Conservation (phyloP, 441 rosid species). For the Sinapis alba region DNA sequence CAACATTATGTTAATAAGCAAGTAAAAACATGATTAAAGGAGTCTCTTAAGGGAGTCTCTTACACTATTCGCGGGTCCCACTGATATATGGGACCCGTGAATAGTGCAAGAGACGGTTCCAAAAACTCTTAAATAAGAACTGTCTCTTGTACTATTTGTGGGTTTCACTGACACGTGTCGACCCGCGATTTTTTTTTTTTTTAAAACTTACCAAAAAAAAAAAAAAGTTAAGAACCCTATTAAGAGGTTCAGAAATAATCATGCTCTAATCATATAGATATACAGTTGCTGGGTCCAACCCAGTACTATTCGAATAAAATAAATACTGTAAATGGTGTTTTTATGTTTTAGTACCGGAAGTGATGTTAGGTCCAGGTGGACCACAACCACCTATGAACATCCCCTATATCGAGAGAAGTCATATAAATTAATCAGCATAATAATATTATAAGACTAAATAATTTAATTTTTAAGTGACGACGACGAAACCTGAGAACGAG, state of each 20-base stretch:
- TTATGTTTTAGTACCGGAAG: conserved; percentile 64
- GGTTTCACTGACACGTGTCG: no score
- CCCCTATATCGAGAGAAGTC: conserved; percentile 46
- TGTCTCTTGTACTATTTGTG: no score
- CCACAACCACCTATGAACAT: conserved; percentile 63
- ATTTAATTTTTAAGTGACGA: not conserved
- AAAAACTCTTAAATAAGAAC: no score
- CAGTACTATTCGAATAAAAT: not conserved
- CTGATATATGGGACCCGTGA: no score
- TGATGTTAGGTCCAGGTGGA: conserved; percentile 67
- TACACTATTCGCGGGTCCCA: no score
- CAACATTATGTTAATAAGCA: conserved; percentile 11
- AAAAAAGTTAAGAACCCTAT: no score
- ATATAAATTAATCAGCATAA: not conserved
- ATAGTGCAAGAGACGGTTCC: no score
- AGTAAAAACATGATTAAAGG: no score
- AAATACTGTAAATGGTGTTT: conserved; percentile 14
- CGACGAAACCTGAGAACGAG: conserved; percentile 74
- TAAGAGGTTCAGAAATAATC: no score
- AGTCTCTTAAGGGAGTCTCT: no score
- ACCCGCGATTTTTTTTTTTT: no score
- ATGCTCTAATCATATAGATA: not conserved
- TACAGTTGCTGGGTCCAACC: conserved; percentile 6
- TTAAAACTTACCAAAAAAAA: no score
- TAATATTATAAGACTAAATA: not conserved